phyloP scores from a whole-genome alignment of 352 stramenopile species.

The Thalassiosira livingstoniorum region DNA sequence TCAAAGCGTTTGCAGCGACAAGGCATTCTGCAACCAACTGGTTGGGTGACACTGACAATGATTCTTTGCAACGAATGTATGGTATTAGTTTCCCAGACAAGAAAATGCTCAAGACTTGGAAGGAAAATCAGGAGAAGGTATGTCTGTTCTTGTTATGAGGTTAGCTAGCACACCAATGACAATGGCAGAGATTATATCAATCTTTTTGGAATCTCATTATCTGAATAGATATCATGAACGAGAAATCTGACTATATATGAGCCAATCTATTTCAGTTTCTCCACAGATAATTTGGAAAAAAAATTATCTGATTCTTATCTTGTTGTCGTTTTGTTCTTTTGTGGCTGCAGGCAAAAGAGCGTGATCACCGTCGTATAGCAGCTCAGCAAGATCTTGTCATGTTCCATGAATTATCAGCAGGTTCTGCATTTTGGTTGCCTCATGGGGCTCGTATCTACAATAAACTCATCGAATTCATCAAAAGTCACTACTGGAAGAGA shows the following conservation, averaged over 20 bases:
- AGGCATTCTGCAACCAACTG: slow-evolving; percentile 96
- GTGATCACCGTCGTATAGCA: slow-evolving; percentile 95
- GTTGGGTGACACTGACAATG: slow-evolving; percentile 96
- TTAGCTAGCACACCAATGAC: too few relatives aligned
- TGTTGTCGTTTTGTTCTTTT: slow-evolving; percentile 10
- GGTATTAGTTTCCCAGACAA: slow-evolving; percentile 98
- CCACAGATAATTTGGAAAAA: background rate
- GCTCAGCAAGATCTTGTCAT: slow-evolving; percentile 94
- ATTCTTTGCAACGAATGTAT: slow-evolving; percentile 97
- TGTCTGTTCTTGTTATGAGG: slow-evolving; percentile 10
- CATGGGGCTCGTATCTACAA: slow-evolving; percentile 98
- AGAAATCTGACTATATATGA: slow-evolving; percentile 69
- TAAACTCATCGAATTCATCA: slow-evolving; percentile 97
- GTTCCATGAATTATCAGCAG: slow-evolving; percentile 94
- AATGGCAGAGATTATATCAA: slow-evolving; percentile 1
- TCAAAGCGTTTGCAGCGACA: slow-evolving; percentile 95
- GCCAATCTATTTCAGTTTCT: slow-evolving; percentile 31
- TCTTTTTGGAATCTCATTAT: slow-evolving; percentile 86
- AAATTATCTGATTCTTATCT: background rate
- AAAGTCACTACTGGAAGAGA: slow-evolving; percentile 89
- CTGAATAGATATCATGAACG: slow-evolving; percentile 64
- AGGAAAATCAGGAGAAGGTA: slow-evolving; percentile 93
- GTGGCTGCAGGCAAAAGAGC: slow-evolving; percentile 91
- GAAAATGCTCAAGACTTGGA: slow-evolving; percentile 97
- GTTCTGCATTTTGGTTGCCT: slow-evolving; percentile 97